Base-by-base conservation (phyloP, 2,329 filamentous ascomycete species). In the Fusarium luffae region DNA sequence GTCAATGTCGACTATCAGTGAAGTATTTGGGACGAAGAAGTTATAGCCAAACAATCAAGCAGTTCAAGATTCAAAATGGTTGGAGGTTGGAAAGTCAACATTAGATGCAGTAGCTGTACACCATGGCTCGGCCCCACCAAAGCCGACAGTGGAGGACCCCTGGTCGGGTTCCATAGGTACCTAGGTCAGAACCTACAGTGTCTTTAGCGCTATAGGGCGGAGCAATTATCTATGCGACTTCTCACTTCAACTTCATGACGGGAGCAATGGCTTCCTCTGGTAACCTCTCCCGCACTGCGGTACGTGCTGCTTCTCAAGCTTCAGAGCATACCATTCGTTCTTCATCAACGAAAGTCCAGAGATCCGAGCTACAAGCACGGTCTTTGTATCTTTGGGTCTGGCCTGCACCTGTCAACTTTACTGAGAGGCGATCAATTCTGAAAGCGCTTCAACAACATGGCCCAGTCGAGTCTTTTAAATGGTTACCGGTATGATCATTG, bases 361-460 rank as follows among this genome's bases (percentile, higher is more conserved):
- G 48, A 27, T 25, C 23, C 34, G 51, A 64, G 21, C 55, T 64
- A 11, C 40, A 55, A 23, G 37, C 28, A 18, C 68, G 68, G 10
- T 52, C 59, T 27, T 80, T 89, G 32, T 84, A 84, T 62, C 71
- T 89, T 66, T 82, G 81, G 40, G 86, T 88, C 21, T 75, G 78
- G n/a, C 87, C 87, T 16, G 73, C 82, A 14, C 87, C 87, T 13
- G 72, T 78, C n/a, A 85, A 68, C 48, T 84, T 89, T 68, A 80
- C 82, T 30, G 86, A 89, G 77, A 84, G 87, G 9, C 85, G 86
- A 25, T 85, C 86, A 10, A 80, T 89, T 21, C 78, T 89, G 34
- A 83, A 84, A 44, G 80, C 83, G 28, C 78, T 89, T 23, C 82
- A 87, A 76, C 79, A 81, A 57, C 79, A 84, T 69, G 84, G 83